phyloP scores from a whole-genome alignment of 371 early-diverging fungal species.

The Amoeboaphelidium protococcarum region DNA sequence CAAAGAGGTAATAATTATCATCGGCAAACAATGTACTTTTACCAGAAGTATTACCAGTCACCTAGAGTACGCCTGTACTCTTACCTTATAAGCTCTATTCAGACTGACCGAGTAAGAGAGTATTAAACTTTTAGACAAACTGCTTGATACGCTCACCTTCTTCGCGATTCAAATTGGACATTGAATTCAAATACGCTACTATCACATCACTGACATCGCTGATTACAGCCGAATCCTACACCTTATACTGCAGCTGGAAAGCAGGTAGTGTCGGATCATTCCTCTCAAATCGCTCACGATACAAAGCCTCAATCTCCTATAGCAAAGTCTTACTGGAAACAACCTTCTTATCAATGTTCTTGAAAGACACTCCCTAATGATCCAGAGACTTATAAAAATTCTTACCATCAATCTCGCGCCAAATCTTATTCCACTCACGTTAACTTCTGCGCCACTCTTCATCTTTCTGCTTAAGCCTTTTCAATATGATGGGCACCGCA shows the following conservation, averaged over 20 bases:
- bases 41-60: no score
- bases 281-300: constrained; percentile 21
- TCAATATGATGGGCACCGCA: constrained; percentile 83
- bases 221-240: no score
- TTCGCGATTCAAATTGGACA: no score
- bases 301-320: constrained; percentile 52
- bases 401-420: constrained; percentile 76
- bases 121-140: no score
- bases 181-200: no score
- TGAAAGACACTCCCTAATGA: constrained; percentile 69
- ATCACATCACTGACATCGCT: no score
- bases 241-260: no score
- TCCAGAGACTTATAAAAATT: constrained; percentile 94
- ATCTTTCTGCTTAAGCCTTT: constrained; percentile 87
- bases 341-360: constrained; percentile 55
- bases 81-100: background rate
- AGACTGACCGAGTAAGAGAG: no score
- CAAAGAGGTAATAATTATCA: constrained; percentile 52
- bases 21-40: constrained; percentile 31
- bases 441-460: constrained; percentile 77
- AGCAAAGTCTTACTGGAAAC: constrained; percentile 47
- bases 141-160: no score
- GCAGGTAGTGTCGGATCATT: background rate
- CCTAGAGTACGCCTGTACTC: background rate
- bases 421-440: constrained; percentile 75